Base-by-base conservation (phyloP, 2,329 filamentous ascomycete species). In the Trichoderma cornu-damae region DNA sequence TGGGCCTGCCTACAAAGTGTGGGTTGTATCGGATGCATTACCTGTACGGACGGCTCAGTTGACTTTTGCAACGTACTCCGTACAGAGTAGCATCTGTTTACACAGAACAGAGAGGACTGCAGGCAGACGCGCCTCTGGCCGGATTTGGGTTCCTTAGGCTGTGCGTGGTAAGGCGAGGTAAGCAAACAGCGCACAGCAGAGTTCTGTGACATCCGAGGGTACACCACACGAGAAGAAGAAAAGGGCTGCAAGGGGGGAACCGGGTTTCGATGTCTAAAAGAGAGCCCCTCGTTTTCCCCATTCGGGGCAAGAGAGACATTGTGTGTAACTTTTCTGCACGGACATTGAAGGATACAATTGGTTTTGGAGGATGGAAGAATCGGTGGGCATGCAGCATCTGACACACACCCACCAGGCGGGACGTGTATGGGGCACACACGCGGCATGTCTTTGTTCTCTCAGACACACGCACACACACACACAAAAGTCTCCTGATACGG, bases 1-100 rank as follows among this genome's bases (percentile, higher is more conserved):
- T 54, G 7, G 40, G n/a, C n/a, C 51, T 54, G 30, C 51, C 51
- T 54, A 54, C 24, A 16, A n/a, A 37, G 51, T 54, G 51, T 54
- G 51, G n/a, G 42, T 54, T 6, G 42, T 22, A 54, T 54, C 34
- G 20, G 42, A 47, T 44, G 22, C 38, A 46, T 24, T 43, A 44
- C 30, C 35, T 32, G 35, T 53, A 53, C 40, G 32, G 42, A 46
- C 30, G n/a, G 6, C 26, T 26, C 22, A 37, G 35, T 40, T 51
- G 35, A 7, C 50, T n/a, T n/a, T n/a, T n/a, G 26, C 37, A 9
- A 26, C 42, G 53, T 26, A 46, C 20, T 12, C n/a, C n/a, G n/a
- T n/a, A n/a, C n/a, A n/a, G n/a, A n/a, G n/a, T n/a, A n/a, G n/a
- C n/a, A n/a, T n/a, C 18, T 38, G 43, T 49, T 34, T 32, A 42